Evolutionary conservation across 441 rosid genomes (phyloP), one percentile per base, ranked within the genome.

Genomic region (Breynia disticha): DNA sequence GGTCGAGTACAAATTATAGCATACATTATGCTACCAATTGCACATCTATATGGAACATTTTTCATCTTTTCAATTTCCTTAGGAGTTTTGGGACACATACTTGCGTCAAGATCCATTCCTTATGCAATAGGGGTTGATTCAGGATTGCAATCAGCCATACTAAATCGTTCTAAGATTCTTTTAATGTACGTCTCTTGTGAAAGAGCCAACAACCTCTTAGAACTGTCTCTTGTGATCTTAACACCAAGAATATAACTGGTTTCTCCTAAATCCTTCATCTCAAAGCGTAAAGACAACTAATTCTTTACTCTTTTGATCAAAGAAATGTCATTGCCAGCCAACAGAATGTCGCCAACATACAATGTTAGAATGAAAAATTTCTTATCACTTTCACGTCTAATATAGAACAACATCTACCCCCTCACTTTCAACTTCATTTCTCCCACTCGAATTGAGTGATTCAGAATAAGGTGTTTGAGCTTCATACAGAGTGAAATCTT

Each of bases 311-410:
- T 39, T n/a, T 55, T 55, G 16, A 42, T 41, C 11, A 9, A 17
- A 55, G 14, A 55, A 19, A 55, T 39, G 32, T 55, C 32, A 39
- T 44, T 55, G 41, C 32, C 17, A 20, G 19, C 58, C 19, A 55
- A 18, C 18, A 55, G 16, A 3, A 54, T 41, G 35, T 39, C 58
- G 22, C 42, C 49, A 19, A 55, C 48, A 41, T 42, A 55, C 6
- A 50, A 16, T 0, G 54, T 11, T 0, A 50, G 16, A 19, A 50
- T 50, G 15, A 19, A 15, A 19, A 50, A 50, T n/a, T n/a, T n/a
- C 15, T 50, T 28, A 20, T 50, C 37, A 50, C 2, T 16, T 11
- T 1, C 11, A 5, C 54, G 1, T 50, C 21, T 50, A 1, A 50
- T 7, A 19, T 19, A 50, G n/a, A n/a, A n/a, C n/a, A n/a, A n/a